These are phyloP conservation scores for Annulohypoxylon truncatum DNA, from an alignment of 2,329 filamentous ascomycete genomes.

Conservation along the genomic window DNA sequence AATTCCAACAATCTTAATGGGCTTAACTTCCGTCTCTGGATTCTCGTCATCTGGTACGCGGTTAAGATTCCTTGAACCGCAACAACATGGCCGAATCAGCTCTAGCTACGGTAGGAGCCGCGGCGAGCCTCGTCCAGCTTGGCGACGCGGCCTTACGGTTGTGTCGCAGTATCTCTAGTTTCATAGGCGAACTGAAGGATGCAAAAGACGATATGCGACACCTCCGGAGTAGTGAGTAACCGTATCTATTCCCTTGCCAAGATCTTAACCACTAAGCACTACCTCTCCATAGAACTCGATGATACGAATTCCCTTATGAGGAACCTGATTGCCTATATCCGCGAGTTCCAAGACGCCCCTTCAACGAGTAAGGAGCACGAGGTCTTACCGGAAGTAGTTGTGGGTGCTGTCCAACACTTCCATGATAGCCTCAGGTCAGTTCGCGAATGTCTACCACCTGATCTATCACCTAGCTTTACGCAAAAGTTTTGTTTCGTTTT, in stretches of 20 bases:
- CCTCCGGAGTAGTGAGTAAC: background rate
- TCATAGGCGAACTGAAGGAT: constrained; percentile 5
- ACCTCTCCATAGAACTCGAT: background rate
- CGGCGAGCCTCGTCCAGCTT: background rate
- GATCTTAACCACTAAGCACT: background rate
- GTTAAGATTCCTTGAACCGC: too few relatives aligned
- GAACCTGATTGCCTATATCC: background rate
- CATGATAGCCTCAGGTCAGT: background rate
- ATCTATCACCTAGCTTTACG: background rate
- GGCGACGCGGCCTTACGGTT: constrained; percentile 1
- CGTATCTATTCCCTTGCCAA: too few relatives aligned
- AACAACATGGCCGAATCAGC: background rate
- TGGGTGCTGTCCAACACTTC: background rate
- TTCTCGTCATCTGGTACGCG: too few relatives aligned
- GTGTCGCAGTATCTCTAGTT: constrained; percentile 3
- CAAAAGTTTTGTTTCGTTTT: constrained; percentile 3
- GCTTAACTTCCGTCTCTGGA: too few relatives aligned
- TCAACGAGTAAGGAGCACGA: background rate
- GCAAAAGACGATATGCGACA: constrained; percentile 4
- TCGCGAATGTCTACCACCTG: background rate
- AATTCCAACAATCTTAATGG: background rate
- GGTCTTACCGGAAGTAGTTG: background rate
- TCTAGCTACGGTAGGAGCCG: background rate
- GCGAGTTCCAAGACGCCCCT: background rate
- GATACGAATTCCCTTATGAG: background rate